Evolutionary conservation across 2,329 filamentous ascomycete species (phyloP), one percentile per base, ranked within the genome.

Genomic region (Ceratocystis cacaofunesta): DNA sequence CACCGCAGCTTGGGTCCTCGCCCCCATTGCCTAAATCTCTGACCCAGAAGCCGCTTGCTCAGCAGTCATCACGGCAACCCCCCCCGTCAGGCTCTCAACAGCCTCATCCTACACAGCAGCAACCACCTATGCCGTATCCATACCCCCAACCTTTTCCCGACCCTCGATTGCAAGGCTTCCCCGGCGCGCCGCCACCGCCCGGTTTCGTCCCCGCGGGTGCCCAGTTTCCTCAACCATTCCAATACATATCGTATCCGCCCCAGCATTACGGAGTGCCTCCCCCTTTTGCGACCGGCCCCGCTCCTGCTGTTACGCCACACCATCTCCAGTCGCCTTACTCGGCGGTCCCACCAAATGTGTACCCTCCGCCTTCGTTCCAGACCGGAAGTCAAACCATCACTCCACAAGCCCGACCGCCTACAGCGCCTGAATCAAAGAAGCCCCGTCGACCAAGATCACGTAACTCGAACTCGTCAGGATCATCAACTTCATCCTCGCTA

Each of bases 401-500:
- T 12, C 62, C 46, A 36, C 62, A 25, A 63, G 30, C 44, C 46
- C 62, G 30, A 55, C 46, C 46, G 30, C 19, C 57, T 36, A 57
- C 60, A 6, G 36, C 30, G 43, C 22, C 52, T 61, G 43, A 55
- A 8, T 36, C 63, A 43, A 32, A 61, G 61, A 43, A 61, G 25
- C 58, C 46, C 8, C 28, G 36, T 12, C n/a, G 64, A 63, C 50
- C 64, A 19, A 55, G 50, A 44, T 65, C 64, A 46, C 63, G 50
- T 15, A 61, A 64, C 68, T 71, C 72, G 22, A 72, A 72, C 63
- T 76, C 76, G 32, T 81, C 78, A 25, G 44, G 67, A 22, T 82
- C 78, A 65, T 83, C 79, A 46, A 80, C 80, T 52, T 82, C 80
- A 17, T 80, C 79, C 17, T 87, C 85, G 1, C 78, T 85, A 65